Conservation (phyloP, 805 yeast genomes). For the Suhomyces sp. region DNA sequence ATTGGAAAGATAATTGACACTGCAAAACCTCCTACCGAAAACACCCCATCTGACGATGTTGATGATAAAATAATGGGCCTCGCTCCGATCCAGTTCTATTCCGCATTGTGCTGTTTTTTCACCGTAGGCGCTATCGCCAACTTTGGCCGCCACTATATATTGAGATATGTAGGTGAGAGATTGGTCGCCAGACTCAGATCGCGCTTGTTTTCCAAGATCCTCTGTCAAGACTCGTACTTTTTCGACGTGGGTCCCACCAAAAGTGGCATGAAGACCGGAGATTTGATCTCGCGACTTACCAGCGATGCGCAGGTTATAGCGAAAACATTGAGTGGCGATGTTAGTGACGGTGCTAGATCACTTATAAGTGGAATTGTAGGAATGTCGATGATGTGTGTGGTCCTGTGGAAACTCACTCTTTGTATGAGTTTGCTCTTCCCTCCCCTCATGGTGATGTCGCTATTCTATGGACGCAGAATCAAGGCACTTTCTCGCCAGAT, state of each 20-base stretch:
- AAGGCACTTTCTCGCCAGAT: constrained; percentile 70
- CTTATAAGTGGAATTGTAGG: constrained; percentile 82
- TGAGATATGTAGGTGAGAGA: constrained; percentile 81
- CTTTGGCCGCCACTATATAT: constrained; percentile 71
- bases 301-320: constrained; percentile 88
- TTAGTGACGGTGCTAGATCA: constrained; percentile 90
- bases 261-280: constrained; percentile 71
- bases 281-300: constrained; percentile 80
- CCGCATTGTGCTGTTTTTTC: constrained; percentile 60
- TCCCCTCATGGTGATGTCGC: constrained; percentile 74
- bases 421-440: constrained; percentile 81
- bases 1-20: constrained; percentile 86
- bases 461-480: constrained; percentile 77
- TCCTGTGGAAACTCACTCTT: constrained; percentile 77
- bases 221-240: constrained; percentile 85
- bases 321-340: constrained; percentile 79
- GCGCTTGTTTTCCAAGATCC: constrained; percentile 68
- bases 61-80: constrained; percentile 47
- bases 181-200: constrained; percentile 82
- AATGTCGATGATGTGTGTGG: constrained; percentile 85
- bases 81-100: constrained; percentile 60
- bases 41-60: background rate
- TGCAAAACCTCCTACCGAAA: constrained; percentile 36
- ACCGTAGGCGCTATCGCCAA: constrained; percentile 74
- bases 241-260: constrained; percentile 69